Conservation (phyloP, 1,284 basidiomycete genomes). For the Sanghuangporus sanghuang region DNA sequence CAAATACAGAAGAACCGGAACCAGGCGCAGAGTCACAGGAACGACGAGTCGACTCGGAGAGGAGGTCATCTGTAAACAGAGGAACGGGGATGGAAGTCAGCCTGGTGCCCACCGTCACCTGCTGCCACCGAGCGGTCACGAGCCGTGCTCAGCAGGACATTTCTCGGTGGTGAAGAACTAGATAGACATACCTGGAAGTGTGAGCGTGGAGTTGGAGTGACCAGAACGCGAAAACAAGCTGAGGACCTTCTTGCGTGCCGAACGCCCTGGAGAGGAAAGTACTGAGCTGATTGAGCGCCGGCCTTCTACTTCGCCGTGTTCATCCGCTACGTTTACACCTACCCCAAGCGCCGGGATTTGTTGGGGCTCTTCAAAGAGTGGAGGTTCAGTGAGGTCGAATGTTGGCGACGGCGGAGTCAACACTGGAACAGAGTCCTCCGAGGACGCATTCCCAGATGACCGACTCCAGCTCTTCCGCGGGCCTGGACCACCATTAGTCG, state of each 20-base stretch:
- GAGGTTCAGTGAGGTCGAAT: conserved; percentile 13
- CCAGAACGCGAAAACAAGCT: conserved; percentile 11
- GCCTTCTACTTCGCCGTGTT: neutral
- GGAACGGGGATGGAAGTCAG: conserved; percentile 7
- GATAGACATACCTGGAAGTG: conserved; percentile 12
- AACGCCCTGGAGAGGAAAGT: conserved; percentile 3
- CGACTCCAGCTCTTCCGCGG: conserved; percentile 13
- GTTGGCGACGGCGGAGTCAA: conserved; percentile 16
- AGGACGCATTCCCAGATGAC: conserved; percentile 16
- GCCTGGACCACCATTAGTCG: neutral
- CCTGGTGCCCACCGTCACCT: conserved; percentile 4
- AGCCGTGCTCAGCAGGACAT: conserved; percentile 5
- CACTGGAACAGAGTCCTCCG: conserved; percentile 15
- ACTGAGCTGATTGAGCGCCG: conserved; percentile 9
- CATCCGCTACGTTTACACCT: neutral
- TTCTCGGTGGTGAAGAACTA: neutral
- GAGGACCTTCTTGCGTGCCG: conserved; percentile 7
- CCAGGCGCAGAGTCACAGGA: neutral
- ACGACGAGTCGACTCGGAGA: neutral
- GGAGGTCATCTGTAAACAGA: conserved; percentile 7
- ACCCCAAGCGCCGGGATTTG: neutral
- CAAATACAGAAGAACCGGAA: neutral
- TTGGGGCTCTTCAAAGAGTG: neutral
- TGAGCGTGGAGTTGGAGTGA: conserved; percentile 12
- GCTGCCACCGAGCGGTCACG: neutral